Evolutionary conservation across 2,329 filamentous ascomycete species (phyloP).

Genomic region (Aspergillus sergii): DNA sequence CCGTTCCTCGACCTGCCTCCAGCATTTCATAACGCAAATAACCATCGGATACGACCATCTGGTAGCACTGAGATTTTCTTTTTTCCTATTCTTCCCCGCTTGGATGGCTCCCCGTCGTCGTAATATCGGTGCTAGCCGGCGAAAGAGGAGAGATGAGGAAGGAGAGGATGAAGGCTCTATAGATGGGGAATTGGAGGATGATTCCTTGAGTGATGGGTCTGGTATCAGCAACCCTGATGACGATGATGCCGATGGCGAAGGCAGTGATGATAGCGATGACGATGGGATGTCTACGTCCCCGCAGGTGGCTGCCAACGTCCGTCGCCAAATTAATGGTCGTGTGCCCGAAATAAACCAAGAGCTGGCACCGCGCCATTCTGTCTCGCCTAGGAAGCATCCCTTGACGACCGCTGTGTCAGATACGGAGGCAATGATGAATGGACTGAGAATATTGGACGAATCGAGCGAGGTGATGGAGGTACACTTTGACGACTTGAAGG

Average conservation of each 20-base stretch:
- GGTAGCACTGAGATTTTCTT: neutral
- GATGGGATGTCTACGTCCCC: conserved; percentile 47
- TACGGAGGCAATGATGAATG: conserved; percentile 65
- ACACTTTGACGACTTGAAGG: conserved; percentile 53
- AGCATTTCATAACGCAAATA: neutral
- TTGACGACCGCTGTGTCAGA: conserved; percentile 51
- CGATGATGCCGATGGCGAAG: conserved; percentile 62
- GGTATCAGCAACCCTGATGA: conserved; percentile 59
- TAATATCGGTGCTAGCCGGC: conserved; percentile 48
- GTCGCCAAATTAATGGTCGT: conserved; percentile 31
- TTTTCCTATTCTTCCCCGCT: conserved; percentile 11
- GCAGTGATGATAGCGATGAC: conserved; percentile 59
- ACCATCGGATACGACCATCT: neutral
- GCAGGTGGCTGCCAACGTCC: conserved; percentile 25
- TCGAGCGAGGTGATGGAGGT: conserved; percentile 43
- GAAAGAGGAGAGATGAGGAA: conserved; percentile 50
- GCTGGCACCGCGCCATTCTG: conserved; percentile 38
- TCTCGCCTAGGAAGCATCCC: conserved; percentile 33
- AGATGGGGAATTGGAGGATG: conserved; percentile 57
- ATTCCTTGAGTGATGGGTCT: conserved; percentile 66
- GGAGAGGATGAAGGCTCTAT: conserved; percentile 53
- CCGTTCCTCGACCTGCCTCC: conserved; percentile 13
- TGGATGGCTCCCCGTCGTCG: conserved; percentile 49
- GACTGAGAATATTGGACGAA: conserved; percentile 52
- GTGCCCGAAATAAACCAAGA: conserved; percentile 29